Base-by-base conservation (phyloP, 2,329 filamentous ascomycete genomes). In the Gremmenia infestans region DNA sequence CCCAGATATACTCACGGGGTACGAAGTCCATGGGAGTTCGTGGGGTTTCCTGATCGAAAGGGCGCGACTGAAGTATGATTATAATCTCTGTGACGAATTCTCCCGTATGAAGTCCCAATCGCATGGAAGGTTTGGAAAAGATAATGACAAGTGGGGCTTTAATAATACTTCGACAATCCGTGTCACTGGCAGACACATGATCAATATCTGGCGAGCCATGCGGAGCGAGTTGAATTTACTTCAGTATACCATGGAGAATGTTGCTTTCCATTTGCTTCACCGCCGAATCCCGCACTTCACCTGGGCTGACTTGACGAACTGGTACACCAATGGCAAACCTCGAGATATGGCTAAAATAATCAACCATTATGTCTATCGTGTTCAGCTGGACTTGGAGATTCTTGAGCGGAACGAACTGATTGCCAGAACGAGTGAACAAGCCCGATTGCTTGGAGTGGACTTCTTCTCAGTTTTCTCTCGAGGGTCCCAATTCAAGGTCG, bases 151-250 rank as follows among this genome's bases (percentile, higher is more conserved):
- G 61, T 97, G 93, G 93, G 93, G 92, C 0, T 96, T 96, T 75
- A 94, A 91, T 60, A 91, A 92, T 53, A 95, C 92, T 0, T 96
- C 91, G 2, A 93, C 90, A 2, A 91, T 97, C 63, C 85, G 86
- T 55, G 83, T 99, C n/a, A 97, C 92, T 0, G 94, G 94, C 5
- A 82, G 94, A 59, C 93, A 97, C 69, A 91, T 96, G 79, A 92
- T 99, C 74, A 97, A 97, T 64, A 88, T 97, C 47, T 97, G 94
- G 91, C 83, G 93, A 65, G 91, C 92, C 0, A 97, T 99, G 92
- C 83, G 91, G 56, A 83, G 87, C n/a, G 93, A 97, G 72, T 74
- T 99, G 28, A 95, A 92, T 63, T 75, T 99, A 28, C 79, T 96
- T 11, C 92, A 97, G 68, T 97, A 99, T 68, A 96, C 89, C 0